phyloP scores from a whole-genome alignment of 805 yeast genomes.

The Candida stauntonica region DNA sequence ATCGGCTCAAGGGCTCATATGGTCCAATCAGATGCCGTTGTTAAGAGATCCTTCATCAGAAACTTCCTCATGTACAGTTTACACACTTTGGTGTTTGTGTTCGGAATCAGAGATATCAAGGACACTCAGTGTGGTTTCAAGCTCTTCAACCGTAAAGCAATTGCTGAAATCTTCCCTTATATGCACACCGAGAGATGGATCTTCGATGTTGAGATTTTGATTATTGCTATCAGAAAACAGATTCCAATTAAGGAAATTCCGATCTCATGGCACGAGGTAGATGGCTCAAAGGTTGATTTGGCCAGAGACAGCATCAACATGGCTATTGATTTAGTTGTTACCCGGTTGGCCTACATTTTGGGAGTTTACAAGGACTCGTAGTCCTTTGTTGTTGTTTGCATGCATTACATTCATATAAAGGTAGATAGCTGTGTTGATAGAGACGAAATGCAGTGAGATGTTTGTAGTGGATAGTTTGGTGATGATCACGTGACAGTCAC shows the following conservation, averaged over 20 bases:
- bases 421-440: too few relatives aligned
- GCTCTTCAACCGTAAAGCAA: slow-evolving; percentile 72
- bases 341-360: slow-evolving; percentile 79
- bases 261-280: slow-evolving; percentile 95
- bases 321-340: slow-evolving; percentile 92
- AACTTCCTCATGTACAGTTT: slow-evolving; percentile 91
- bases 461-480: too few relatives aligned
- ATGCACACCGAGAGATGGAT: slow-evolving; percentile 99
- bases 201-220: slow-evolving; percentile 89
- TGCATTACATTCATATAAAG: too few relatives aligned
- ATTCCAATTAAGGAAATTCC: slow-evolving; percentile 74
- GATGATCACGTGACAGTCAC: too few relatives aligned
- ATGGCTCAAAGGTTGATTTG: slow-evolving; percentile 88
- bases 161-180: slow-evolving; percentile 66
- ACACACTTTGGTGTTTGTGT: slow-evolving; percentile 78
- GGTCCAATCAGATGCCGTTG: slow-evolving; percentile 95
- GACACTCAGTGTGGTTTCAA: slow-evolving; percentile 99
- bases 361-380: slow-evolving; percentile 62
- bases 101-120: slow-evolving; percentile 80
- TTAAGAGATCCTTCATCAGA: slow-evolving; percentile 82
- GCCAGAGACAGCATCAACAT: slow-evolving; percentile 86
- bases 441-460: too few relatives aligned
- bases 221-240: slow-evolving; percentile 68
- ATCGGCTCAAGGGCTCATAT: slow-evolving; percentile 95
- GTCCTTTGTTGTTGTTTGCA: not conserved